phyloP scores from a whole-genome alignment of 2,329 filamentous ascomycete species.

The Sarocladium kiliense region DNA sequence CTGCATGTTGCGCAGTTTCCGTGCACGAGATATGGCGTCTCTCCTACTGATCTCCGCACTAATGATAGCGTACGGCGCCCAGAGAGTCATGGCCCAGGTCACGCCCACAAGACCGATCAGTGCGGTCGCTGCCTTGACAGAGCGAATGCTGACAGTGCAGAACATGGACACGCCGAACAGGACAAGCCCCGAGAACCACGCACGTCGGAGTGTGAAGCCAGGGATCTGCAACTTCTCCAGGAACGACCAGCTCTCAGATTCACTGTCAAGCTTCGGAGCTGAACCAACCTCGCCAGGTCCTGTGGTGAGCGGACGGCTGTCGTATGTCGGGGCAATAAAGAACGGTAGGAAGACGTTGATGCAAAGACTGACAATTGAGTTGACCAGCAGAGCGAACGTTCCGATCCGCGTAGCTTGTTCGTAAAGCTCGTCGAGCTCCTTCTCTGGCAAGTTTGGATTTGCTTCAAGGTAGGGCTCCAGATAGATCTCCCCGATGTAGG shows the following conservation, averaged over 20 bases:
- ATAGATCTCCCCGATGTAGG: slow-evolving; percentile 90
- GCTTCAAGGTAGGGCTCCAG: slow-evolving; percentile 73
- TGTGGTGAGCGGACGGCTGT: slow-evolving; percentile 31
- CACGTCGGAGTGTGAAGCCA: slow-evolving; percentile 78
- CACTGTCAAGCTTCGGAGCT: slow-evolving; percentile 22
- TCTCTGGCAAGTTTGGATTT: slow-evolving; percentile 71
- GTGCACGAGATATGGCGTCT: slow-evolving; percentile 52
- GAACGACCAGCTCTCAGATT: slow-evolving; percentile 32
- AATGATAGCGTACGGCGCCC: slow-evolving; percentile 95
- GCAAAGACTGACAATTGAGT: slow-evolving; percentile 76
- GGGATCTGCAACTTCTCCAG: slow-evolving; percentile 67
- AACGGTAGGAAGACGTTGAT: slow-evolving; percentile 82
- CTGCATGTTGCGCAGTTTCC: slow-evolving; percentile 21
- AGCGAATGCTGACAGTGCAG: slow-evolving; percentile 72
- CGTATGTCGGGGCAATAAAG: slow-evolving; percentile 78
- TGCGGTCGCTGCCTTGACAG: slow-evolving; percentile 65
- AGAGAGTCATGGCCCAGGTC: slow-evolving; percentile 87
- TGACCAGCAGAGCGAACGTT: slow-evolving; percentile 83
- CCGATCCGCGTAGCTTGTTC: slow-evolving; percentile 81
- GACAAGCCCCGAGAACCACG: slow-evolving; percentile 83
- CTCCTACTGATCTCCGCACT: slow-evolving; percentile 84
- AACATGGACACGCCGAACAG: slow-evolving; percentile 80
- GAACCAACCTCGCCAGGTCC: slow-evolving; percentile 25
- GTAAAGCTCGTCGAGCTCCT: slow-evolving; percentile 74
- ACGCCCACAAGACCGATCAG: slow-evolving; percentile 80